These are phyloP conservation scores for Alternaria rosae DNA, from an alignment of 2,329 filamentous ascomycete species.

Conservation along the genomic window DNA sequence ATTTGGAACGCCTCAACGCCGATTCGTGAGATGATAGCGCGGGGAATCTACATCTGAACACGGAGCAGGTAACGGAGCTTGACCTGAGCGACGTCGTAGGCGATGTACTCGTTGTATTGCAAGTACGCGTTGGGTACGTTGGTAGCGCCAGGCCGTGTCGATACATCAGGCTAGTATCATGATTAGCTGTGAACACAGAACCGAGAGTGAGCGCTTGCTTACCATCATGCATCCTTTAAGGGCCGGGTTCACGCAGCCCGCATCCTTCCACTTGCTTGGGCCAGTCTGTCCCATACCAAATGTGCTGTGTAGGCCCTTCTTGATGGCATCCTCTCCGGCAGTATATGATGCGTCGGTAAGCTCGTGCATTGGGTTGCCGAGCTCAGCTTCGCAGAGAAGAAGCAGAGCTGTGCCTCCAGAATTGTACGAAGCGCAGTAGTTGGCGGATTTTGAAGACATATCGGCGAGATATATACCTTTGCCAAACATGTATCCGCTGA, in stretches of 20 bases:
- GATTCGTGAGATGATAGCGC: not conserved
- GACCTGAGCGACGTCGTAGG: constrained; percentile 73
- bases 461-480: constrained; percentile 91
- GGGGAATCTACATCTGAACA: constrained; percentile 50
- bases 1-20: not conserved
- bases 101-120: constrained; percentile 77
- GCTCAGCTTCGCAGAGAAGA: constrained; percentile 83
- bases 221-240: constrained; percentile 76
- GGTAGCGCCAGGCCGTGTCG: constrained; percentile 57
- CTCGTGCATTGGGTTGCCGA: constrained; percentile 77
- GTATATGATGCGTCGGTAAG: constrained; percentile 65
- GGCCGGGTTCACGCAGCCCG: constrained; percentile 67
- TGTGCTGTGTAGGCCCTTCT: constrained; percentile 69
- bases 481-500: constrained; percentile 84
- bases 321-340: constrained; percentile 70
- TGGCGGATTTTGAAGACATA: constrained; percentile 79
- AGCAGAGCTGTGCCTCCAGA: constrained; percentile 77
- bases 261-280: constrained; percentile 79
- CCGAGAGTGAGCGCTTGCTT: constrained; percentile 37
- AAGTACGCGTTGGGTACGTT: constrained; percentile 58
- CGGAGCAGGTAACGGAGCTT: constrained; percentile 74
- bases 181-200: constrained; percentile 10
- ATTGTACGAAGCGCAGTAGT: constrained; percentile 71
- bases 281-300: constrained; percentile 72
- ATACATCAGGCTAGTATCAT: constrained; percentile 33